Evolutionary conservation across 495 filamentous ascomycete species (phyloP).

Genomic region (Chaetomium tenue): DNA sequence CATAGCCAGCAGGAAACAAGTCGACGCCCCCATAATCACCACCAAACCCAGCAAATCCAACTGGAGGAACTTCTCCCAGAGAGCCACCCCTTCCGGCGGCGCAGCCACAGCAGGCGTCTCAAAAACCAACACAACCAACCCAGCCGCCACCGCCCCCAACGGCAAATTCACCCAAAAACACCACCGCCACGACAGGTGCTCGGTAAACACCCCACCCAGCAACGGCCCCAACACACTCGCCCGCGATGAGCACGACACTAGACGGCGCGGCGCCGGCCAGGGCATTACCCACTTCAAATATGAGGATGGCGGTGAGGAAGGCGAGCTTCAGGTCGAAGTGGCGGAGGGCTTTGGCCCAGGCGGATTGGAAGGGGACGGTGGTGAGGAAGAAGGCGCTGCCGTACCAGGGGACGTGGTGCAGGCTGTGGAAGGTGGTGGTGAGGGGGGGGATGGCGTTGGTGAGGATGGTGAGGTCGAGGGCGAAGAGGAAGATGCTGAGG

Average conservation of each 20-base stretch:
- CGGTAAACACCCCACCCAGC: constrained; percentile 68
- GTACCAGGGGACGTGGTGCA: constrained; percentile 3
- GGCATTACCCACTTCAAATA: constrained; percentile 47
- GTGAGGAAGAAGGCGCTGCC: not conserved
- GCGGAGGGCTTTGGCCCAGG: not conserved
- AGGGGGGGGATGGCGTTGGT: not conserved
- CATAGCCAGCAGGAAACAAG: constrained; percentile 33
- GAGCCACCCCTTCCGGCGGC: constrained; percentile 13
- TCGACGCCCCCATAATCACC: constrained; percentile 32
- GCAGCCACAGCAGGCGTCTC: constrained; percentile 3
- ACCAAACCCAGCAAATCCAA: constrained; percentile 37
- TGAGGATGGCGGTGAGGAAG: constrained; percentile 26
- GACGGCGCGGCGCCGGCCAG: constrained; percentile 40
- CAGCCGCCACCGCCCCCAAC: constrained; percentile 30
- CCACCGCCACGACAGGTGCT: constrained; percentile 38
- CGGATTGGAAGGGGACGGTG: constrained; percentile 1
- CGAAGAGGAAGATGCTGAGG: not conserved
- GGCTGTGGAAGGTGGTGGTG: not conserved
- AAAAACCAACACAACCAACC: constrained; percentile 35
- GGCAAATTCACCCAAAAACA: constrained; percentile 43
- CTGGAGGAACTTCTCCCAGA: constrained; percentile 27
- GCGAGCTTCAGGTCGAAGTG: constrained; percentile 24
- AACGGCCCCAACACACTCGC: constrained; percentile 67
- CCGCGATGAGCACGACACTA: constrained; percentile 63
- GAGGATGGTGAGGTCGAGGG: constrained; percentile 1